Conservation (phyloP, 2,329 filamentous ascomycete genomes). For the Fusarium fracticaudum region DNA sequence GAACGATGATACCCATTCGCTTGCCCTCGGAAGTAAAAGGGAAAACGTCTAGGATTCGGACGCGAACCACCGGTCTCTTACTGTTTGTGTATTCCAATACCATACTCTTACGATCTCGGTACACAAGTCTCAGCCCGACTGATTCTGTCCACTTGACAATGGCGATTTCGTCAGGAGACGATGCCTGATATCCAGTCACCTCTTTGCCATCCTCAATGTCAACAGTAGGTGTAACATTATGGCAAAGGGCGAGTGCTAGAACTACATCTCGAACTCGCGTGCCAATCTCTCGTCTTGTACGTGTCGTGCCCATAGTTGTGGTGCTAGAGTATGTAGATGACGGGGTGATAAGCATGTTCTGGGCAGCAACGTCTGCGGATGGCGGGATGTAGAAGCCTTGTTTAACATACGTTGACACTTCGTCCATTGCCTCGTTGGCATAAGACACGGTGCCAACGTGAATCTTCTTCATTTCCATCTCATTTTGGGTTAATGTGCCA, state of each 20-base stretch:
- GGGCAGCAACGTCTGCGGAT: constrained; percentile 56
- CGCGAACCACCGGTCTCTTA: constrained; percentile 79
- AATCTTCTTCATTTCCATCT: constrained; percentile 99
- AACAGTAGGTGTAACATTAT: constrained; percentile 88
- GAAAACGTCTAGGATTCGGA: constrained; percentile 91
- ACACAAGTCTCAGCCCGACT: constrained; percentile 84
- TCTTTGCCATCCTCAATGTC: constrained; percentile 83
- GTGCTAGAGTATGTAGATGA: constrained; percentile 75
- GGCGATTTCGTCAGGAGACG: constrained; percentile 96
- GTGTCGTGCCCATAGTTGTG: constrained; percentile 71
- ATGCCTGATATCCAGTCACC: constrained; percentile 91
- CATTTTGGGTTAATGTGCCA: constrained; percentile 96
- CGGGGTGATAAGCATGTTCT: constrained; percentile 73
- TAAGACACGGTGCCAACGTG: constrained; percentile 98
- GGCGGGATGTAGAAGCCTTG: constrained; percentile 77
- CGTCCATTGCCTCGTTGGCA: constrained; percentile 98
- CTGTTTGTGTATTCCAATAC: constrained; percentile 80
- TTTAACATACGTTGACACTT: constrained; percentile 85
- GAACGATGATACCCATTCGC: constrained; percentile 96
- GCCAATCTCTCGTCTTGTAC: constrained; percentile 92
- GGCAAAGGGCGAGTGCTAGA: constrained; percentile 89
- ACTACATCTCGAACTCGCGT: constrained; percentile 93
- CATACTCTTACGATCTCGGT: constrained; percentile 89
- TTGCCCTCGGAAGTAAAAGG: constrained; percentile 98
- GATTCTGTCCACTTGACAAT: constrained; percentile 96